Conservation (phyloP, 139 green algal genomes). For the Chlamydomonas sphaeroides region DNA sequence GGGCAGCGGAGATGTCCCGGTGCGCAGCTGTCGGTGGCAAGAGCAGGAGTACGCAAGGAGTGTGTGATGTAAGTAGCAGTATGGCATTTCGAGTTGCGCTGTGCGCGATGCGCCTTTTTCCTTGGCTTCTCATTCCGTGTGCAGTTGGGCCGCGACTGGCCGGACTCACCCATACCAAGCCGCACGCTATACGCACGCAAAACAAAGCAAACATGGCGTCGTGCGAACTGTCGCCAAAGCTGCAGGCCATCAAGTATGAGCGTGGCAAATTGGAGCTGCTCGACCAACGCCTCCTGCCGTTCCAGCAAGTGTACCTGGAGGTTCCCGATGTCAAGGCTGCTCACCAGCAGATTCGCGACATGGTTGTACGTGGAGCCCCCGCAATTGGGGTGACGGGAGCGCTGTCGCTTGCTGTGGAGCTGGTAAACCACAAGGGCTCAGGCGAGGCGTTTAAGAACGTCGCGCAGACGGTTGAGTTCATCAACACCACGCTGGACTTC, state of each 20-base stretch:
- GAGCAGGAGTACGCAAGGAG: no score
- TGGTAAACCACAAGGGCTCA: constrained; percentile 52
- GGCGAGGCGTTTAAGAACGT: constrained; percentile 44
- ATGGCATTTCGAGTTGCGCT: no score
- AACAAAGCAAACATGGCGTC: constrained; percentile 16
- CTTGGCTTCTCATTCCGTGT: no score
- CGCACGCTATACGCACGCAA: no score
- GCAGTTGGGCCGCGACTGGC: no score
- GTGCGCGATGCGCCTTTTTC: no score
- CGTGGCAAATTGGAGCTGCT: constrained; percentile 83
- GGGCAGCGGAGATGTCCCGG: no score
- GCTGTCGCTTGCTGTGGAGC: constrained; percentile 77
- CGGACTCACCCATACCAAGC: no score
- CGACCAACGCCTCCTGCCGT: constrained; percentile 90
- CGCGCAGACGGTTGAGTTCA: constrained; percentile 45
- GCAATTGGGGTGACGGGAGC: constrained; percentile 93
- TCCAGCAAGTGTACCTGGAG: constrained; percentile 71
- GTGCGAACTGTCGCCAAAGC: not conserved
- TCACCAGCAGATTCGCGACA: constrained; percentile 86
- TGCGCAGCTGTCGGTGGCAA: no score
- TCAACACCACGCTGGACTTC: constrained; percentile 70
- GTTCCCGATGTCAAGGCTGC: constrained; percentile 64
- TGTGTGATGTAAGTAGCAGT: no score
- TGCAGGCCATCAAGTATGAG: constrained; percentile 82
- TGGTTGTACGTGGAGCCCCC: constrained; percentile 94